Evolutionary conservation across 2,329 filamentous ascomycete genomes (phyloP).

Genomic region (Aulographum hederae): DNA sequence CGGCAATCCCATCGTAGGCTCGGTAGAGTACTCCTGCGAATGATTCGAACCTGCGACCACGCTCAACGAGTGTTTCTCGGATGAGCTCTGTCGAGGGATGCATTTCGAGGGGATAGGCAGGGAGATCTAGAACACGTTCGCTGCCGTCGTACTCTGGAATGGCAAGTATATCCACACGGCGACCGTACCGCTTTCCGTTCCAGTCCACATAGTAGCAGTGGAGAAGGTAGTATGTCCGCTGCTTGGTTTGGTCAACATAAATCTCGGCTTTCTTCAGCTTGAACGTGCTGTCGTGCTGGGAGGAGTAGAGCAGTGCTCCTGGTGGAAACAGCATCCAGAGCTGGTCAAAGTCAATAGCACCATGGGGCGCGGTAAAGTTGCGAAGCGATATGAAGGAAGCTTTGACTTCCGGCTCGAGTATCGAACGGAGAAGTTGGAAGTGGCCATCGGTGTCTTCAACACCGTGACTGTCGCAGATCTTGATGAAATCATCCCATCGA

Average conservation of each 20-base stretch:
- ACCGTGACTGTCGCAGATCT: constrained; percentile 20
- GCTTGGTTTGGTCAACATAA: constrained; percentile 3
- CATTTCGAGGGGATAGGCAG: constrained; percentile 25
- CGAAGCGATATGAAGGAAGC: constrained; percentile 19
- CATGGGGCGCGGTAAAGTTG: constrained; percentile 11
- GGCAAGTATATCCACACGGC: constrained; percentile 8
- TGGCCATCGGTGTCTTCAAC: constrained; percentile 16
- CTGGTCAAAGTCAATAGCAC: constrained; percentile 16
- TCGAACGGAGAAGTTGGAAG: constrained; percentile 17
- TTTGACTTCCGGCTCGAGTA: constrained; percentile 22
- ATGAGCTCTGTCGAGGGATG: constrained; percentile 22
- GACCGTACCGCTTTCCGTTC: constrained; percentile 18
- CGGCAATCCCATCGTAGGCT: constrained; percentile 28
- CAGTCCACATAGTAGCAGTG: constrained; percentile 16
- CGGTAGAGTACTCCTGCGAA: constrained; percentile 32
- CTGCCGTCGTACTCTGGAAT: constrained; percentile 20
- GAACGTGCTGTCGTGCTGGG: constrained; percentile 16
- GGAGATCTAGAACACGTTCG: constrained; percentile 20
- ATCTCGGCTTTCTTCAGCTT: constrained; percentile 7
- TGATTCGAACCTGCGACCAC: constrained; percentile 27
- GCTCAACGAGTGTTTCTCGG: constrained; percentile 20
- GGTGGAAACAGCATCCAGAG: constrained; percentile 18
- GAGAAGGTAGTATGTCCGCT: constrained; percentile 11
- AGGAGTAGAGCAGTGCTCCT: constrained; percentile 14
- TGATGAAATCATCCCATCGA: constrained; percentile 33